Percentiles rank a stretch among this genome's conserved stretches.
phyloP scores from a whole-genome alignment of 2,329 filamentous ascomycete species.

The Venturia oleaginea region DNA sequence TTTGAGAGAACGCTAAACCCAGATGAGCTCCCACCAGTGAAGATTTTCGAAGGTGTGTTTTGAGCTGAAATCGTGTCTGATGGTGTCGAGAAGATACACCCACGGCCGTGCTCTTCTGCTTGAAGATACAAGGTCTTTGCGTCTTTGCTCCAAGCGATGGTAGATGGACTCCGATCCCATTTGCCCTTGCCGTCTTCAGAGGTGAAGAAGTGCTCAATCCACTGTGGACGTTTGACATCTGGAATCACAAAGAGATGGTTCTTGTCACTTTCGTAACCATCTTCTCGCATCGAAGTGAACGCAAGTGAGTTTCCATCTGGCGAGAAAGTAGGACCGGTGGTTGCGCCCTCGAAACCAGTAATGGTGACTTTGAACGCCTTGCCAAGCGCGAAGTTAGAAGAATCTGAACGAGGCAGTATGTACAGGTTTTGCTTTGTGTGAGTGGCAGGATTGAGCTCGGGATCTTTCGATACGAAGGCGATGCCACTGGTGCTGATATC shows the following conservation, averaged over 20 bases:
- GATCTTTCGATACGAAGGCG: slow-evolving; percentile 68
- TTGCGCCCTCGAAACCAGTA: slow-evolving; percentile 54
- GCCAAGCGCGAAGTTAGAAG: slow-evolving; percentile 20
- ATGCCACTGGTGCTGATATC: slow-evolving; percentile 60
- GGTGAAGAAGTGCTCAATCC: slow-evolving; percentile 44
- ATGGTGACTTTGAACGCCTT: slow-evolving; percentile 47
- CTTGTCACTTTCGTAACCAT: slow-evolving; percentile 75
- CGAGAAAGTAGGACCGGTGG: slow-evolving; percentile 61
- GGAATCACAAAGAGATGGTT: slow-evolving; percentile 57
- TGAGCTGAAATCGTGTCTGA: slow-evolving; percentile 35
- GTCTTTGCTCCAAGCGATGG: slow-evolving; percentile 43
- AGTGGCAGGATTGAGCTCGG: slow-evolving; percentile 58
- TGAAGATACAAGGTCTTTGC: slow-evolving; percentile 60
- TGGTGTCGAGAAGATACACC: slow-evolving; percentile 53
- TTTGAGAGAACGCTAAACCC: slow-evolving; percentile 44
- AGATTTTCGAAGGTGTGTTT: slow-evolving; percentile 21
- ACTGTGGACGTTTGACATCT: slow-evolving; percentile 48
- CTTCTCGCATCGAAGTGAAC: slow-evolving; percentile 69
- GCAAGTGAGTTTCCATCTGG: slow-evolving; percentile 60
- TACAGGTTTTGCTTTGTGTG: slow-evolving; percentile 80
- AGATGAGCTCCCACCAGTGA: slow-evolving; percentile 25
- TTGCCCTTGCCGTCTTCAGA: slow-evolving; percentile 49
- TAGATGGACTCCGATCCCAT: slow-evolving; percentile 47
- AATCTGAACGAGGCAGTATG: slow-evolving; percentile 56
- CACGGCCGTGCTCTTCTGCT: slow-evolving; percentile 60